Evolutionary conservation across 208 protist genomes (phyloP).

Genomic region (Herpetomonas samuelpessoai): DNA sequence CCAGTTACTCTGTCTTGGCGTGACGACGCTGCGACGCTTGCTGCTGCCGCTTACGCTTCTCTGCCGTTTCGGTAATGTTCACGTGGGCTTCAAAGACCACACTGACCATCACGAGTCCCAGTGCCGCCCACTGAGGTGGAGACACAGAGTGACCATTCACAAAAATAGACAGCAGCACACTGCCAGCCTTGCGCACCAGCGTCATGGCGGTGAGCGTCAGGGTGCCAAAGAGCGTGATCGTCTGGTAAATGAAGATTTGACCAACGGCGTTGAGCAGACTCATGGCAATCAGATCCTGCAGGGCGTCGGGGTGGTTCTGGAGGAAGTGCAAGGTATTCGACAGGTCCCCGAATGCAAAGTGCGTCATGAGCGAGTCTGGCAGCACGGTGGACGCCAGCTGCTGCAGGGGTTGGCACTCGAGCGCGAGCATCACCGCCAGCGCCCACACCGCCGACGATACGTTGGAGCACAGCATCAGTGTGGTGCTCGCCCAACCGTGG

Average conservation of each 20-base stretch:
- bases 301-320: constrained; percentile 38
- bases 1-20: neutral
- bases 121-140: constrained; percentile 45
- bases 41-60: constrained; percentile 2
- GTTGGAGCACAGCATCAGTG: constrained; percentile 75
- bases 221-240: constrained; percentile 74
- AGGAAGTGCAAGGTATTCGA: constrained; percentile 51
- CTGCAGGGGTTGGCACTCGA: constrained; percentile 29
- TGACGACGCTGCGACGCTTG: neutral
- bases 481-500: constrained; percentile 41
- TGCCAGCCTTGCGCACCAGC: constrained; percentile 73
- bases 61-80: constrained; percentile 26
- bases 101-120: constrained; percentile 48
- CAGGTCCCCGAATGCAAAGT: constrained; percentile 54
- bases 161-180: constrained; percentile 74
- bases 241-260: constrained; percentile 82
- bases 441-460: constrained; percentile 38
- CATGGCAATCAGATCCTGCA: constrained; percentile 57
- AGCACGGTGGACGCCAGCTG: constrained; percentile 6
- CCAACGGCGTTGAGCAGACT: constrained; percentile 64
- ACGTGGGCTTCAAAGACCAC: constrained; percentile 54
- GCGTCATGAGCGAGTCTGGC: neutral
- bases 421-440: constrained; percentile 17
- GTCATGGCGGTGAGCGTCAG: constrained; percentile 81
- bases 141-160: constrained; percentile 62